Base-by-base conservation (phyloP, 306 rosid genomes). In the Vigna angularis region DNA sequence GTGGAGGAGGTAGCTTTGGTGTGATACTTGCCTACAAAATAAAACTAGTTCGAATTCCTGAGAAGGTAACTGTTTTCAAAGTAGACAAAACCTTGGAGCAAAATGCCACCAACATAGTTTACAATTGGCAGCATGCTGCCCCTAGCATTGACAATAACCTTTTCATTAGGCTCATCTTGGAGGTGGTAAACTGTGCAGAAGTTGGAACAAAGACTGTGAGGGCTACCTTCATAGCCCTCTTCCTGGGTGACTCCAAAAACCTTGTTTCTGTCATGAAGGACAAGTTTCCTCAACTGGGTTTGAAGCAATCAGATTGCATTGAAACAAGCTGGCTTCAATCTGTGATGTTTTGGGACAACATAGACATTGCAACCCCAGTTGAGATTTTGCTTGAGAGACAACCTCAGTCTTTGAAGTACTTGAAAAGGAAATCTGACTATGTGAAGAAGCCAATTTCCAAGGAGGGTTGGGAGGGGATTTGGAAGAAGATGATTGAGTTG, bases 401-500 rank as follows among this genome's bases (percentile, higher is more conserved):
- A 6, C 86, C 85, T 55, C 84, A 81, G 34, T 49, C 75, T 0
- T 28, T 80, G 12, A 76, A 52, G 32, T 82, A 82, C 84, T 70
- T 88, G 36, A 90, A 87, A 51, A 84, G 94, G 72, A 88, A 88
- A 69, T 90, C 92, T 0, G 90, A 90, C 56, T 86, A 86, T 40
- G 90, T 89, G 0, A 74, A 81, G 81, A 51, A 82, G n/a, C 82
- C 82, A 15, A 88, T 90, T 79, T 57, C 92, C 1, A 88, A 70
- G 30, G 80, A 55, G 18, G 87, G 78, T 9, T 79, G 77, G 72
- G 82, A 88, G 67, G 63, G 79, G n/a, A 84, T 90, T 64, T 86
- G 91, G 92, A 86, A 81, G 69, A 90, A 85, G 70, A 81, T 90
- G 90, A 84, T 90, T 67, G 84, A 90, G 4, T 72, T 90, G 64